Evolutionary conservation across 2,329 filamentous ascomycete genomes (phyloP).

Genomic region (Epichloe brachyelytri): DNA sequence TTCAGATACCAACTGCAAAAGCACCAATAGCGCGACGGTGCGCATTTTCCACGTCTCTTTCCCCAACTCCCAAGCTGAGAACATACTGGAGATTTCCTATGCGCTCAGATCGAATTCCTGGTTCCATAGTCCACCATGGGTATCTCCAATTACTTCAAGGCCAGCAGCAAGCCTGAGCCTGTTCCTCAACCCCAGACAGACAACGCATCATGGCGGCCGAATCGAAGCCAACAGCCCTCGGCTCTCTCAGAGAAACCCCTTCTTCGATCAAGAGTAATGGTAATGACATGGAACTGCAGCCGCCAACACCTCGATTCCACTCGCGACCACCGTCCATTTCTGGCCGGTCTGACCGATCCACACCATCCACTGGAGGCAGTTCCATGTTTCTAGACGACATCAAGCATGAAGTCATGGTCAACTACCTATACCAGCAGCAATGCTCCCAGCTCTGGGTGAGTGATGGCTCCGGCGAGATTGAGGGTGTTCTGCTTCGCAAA

Average conservation of each 20-base stretch:
- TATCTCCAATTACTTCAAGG: conserved; percentile 49
- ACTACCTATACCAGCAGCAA: conserved; percentile 71
- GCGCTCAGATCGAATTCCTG: neutral
- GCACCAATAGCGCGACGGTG: too few relatives aligned
- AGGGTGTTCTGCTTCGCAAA: conserved; percentile 63
- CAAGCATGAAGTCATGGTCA: conserved; percentile 74
- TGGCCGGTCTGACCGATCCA: conserved; percentile 31
- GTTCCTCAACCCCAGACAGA: conserved; percentile 7
- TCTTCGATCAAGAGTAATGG: conserved; percentile 14
- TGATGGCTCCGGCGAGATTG: conserved; percentile 52
- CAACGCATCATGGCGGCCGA: conserved; percentile 10
- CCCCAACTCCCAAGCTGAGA: too few relatives aligned
- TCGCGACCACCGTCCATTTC: conserved; percentile 28
- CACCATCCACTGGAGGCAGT: conserved; percentile 26
- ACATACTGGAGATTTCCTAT: too few relatives aligned
- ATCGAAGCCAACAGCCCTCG: conserved; percentile 12
- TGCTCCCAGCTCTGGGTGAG: conserved; percentile 62
- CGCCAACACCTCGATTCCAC: conserved; percentile 27
- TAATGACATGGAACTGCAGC: conserved; percentile 35
- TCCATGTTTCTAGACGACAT: conserved; percentile 55
- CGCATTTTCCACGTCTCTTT: too few relatives aligned
- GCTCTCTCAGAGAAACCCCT: conserved; percentile 24
- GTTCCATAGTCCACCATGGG: conserved; percentile 36
- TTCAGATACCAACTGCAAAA: too few relatives aligned
- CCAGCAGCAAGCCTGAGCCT: conserved; percentile 15